These are phyloP conservation scores for Aspergillus chevalieri DNA, from an alignment of 2,329 filamentous ascomycete genomes.

Conservation along the genomic window DNA sequence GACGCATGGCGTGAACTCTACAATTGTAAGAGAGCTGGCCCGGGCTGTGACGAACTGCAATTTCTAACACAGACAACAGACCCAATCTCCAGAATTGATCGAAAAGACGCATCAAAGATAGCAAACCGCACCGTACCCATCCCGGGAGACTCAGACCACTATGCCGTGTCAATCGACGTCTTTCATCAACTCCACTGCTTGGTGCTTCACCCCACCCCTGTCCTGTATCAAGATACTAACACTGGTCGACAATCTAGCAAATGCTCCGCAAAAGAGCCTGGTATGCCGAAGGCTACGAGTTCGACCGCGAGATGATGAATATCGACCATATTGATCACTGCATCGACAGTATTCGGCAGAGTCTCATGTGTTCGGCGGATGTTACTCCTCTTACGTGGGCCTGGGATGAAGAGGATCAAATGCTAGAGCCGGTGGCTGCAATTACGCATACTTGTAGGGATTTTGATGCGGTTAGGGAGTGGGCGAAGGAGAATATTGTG, in stretches of 20 bases:
- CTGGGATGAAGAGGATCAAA: conserved; percentile 2
- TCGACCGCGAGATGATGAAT: background rate
- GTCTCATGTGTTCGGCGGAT: conserved; percentile 13
- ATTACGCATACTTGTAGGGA: conserved; percentile 12
- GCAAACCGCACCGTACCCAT: conserved; percentile 10
- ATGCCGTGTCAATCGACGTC: conserved; percentile 8
- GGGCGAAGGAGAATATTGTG: conserved; percentile 1
- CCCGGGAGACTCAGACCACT: conserved; percentile 5
- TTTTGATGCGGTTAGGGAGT: conserved; percentile 10
- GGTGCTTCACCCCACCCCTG: conserved; percentile 7
- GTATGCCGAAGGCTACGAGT: background rate
- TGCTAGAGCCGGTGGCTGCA: background rate
- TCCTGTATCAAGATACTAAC: background rate
- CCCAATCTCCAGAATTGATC: background rate
- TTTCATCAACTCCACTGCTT: conserved; percentile 21
- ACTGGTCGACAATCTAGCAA: background rate
- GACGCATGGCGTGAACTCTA: conserved; percentile 10
- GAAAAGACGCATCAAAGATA: conserved; percentile 4
- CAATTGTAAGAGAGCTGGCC: background rate
- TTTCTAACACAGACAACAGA: background rate
- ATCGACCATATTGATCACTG: conserved; percentile 13
- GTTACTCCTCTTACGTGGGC: conserved; percentile 5
- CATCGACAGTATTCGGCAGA: conserved; percentile 11
- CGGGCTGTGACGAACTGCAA: background rate
- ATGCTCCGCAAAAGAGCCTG: conserved; percentile 1